Evolutionary conservation across 1,284 basidiomycete genomes (phyloP).

Genomic region (Apiotrichum veenhuisii): DNA sequence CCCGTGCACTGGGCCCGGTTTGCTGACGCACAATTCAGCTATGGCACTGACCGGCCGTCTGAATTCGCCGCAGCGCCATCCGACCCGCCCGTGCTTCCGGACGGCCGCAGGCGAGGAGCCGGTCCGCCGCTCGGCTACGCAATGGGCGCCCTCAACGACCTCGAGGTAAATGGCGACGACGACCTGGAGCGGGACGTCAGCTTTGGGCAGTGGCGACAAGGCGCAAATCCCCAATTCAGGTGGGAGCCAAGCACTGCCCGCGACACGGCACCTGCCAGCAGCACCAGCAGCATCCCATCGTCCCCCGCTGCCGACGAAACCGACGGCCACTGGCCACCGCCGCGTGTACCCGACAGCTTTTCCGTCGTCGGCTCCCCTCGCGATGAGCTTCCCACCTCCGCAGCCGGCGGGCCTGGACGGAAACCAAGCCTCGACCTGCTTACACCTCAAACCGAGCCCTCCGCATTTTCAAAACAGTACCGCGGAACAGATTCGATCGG

Average conservation of each 20-base stretch:
- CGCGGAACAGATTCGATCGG: neutral
- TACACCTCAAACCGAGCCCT: neutral
- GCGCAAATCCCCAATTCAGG: neutral
- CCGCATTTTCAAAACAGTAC: neutral
- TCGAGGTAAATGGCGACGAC: neutral
- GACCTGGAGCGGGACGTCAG: neutral
- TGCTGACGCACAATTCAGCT: neutral
- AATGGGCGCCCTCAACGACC: neutral
- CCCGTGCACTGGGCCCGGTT: neutral
- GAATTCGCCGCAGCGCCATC: neutral
- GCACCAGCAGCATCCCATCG: neutral
- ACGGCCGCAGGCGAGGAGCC: neutral
- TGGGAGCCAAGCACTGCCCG: neutral
- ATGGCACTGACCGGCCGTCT: conserved; percentile 7
- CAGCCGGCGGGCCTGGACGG: neutral
- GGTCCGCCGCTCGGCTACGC: neutral
- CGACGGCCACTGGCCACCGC: conserved; percentile 1
- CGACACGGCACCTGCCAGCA: neutral
- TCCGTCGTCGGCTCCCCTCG: conserved; percentile 2
- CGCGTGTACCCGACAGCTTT: neutral
- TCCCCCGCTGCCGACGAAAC: neutral
- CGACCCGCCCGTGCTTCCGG: neutral
- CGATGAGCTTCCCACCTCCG: neutral
- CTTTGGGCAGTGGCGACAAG: neutral
- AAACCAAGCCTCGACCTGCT: neutral